phyloP scores from a whole-genome alignment of 768 basidiomycete genomes.

The Galerina sulciceps region DNA sequence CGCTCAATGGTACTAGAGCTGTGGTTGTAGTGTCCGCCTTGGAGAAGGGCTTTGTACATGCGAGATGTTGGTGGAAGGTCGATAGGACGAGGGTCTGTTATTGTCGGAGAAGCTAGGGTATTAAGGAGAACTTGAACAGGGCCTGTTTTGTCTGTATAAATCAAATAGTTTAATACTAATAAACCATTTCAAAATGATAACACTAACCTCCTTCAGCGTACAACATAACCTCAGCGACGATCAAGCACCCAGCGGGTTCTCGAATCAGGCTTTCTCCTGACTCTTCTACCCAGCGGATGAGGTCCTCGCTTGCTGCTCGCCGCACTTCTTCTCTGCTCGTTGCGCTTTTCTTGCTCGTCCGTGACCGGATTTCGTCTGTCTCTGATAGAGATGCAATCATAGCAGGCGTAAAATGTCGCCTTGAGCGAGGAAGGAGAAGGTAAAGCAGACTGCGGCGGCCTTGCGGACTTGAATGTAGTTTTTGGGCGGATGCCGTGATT shows the following conservation, averaged over 20 bases:
- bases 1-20: slow-evolving; percentile 56
- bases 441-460: slow-evolving; percentile 86
- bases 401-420: slow-evolving; percentile 86
- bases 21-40: slow-evolving; percentile 88
- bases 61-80: slow-evolving; percentile 84
- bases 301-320: slow-evolving; percentile 70
- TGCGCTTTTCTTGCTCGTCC: slow-evolving; percentile 85
- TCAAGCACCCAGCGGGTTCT: slow-evolving; percentile 80
- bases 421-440: slow-evolving; percentile 80
- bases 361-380: slow-evolving; percentile 67
- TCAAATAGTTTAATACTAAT: background rate
- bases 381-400: slow-evolving; percentile 73
- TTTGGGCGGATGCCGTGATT: slow-evolving; percentile 61
- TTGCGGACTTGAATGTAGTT: slow-evolving; percentile 64
- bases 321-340: slow-evolving; percentile 71
- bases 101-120: slow-evolving; percentile 59
- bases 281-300: slow-evolving; percentile 72
- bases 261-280: slow-evolving; percentile 64
- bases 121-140: slow-evolving; percentile 65
- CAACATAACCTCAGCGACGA: slow-evolving; percentile 83
- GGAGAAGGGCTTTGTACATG: slow-evolving; percentile 86
- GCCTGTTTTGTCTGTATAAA: slow-evolving; percentile 66
- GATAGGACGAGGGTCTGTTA: slow-evolving; percentile 68
- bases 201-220: slow-evolving; percentile 77
- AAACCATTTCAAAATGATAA: background rate